These are phyloP conservation scores for Scenedesmus sp. DNA, from an alignment of 163 green algal genomes.

Conservation along the genomic window DNA sequence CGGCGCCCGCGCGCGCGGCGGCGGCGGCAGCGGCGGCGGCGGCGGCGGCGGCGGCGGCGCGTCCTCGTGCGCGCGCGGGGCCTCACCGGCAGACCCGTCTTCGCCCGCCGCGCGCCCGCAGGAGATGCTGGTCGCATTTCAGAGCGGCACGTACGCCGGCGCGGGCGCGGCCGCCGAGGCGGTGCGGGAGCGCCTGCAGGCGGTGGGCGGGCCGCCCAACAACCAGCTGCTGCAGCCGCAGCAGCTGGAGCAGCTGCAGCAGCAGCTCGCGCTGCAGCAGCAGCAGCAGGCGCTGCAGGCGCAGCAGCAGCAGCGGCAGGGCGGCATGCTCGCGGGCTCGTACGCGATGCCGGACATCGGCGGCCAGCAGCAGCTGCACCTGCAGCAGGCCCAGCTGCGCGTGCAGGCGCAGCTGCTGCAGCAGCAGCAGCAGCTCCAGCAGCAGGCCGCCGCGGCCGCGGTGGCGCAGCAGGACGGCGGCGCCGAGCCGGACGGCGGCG, in stretches of 20 bases:
- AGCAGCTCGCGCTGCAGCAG: neutral
- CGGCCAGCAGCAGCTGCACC: slow-evolving; percentile 16
- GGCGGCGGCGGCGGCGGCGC: no score
- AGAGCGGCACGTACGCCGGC: slow-evolving; percentile 42
- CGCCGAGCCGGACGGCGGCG: neutral
- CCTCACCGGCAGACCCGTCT: no score
- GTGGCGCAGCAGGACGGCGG: slow-evolving; percentile 1
- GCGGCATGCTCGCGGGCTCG: slow-evolving; percentile 19
- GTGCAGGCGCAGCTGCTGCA: slow-evolving; percentile 8
- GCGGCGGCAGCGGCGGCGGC: no score
- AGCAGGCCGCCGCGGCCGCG: neutral
- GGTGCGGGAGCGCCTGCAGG: slow-evolving; percentile 30
- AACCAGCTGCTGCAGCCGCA: neutral
- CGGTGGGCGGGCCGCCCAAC: neutral
- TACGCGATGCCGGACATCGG: slow-evolving; percentile 28
- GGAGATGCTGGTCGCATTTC: slow-evolving; percentile 54
- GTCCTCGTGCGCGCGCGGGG: no score
- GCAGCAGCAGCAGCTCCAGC: slow-evolving; percentile 6
- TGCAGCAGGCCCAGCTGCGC: slow-evolving; percentile 13
- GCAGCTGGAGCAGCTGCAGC: neutral
- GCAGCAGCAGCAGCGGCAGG: slow-evolving; percentile 7
- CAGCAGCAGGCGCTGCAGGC: slow-evolving; percentile 24
- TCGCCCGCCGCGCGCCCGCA: neutral
- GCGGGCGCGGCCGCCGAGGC: slow-evolving; percentile 42
- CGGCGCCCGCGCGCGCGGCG: no score